These are phyloP conservation scores for Kickxella alabastrina DNA, from an alignment of 192 early-diverging fungal genomes.

Conservation along the genomic window DNA sequence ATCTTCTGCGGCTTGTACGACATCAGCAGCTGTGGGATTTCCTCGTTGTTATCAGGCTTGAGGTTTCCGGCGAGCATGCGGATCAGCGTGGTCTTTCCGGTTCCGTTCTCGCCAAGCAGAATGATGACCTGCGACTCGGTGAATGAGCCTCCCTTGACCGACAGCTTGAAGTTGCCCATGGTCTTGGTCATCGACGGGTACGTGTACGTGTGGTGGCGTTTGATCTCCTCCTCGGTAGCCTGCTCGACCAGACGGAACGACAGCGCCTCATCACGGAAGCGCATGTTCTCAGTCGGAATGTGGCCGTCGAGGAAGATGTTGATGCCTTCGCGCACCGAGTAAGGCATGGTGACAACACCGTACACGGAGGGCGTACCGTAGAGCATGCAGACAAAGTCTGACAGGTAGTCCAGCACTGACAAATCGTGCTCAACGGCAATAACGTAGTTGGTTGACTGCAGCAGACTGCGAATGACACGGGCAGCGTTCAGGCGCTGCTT, in stretches of 20 bases:
- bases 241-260: conserved; percentile 91
- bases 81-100: conserved; percentile 97
- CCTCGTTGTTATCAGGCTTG: conserved; percentile 69
- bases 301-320: conserved; percentile 97
- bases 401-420: conserved; percentile 94
- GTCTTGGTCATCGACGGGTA: conserved; percentile 90
- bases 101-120: conserved; percentile 98
- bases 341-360: conserved; percentile 96
- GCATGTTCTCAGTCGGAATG: conserved; percentile 97
- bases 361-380: conserved; percentile 96
- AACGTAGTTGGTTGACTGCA: conserved; percentile 73
- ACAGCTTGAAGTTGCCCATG: conserved; percentile 78
- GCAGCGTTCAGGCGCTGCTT: conserved; percentile 99
- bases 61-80: conserved; percentile 83
- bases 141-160: conserved; percentile 76
- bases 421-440: conserved; percentile 99
- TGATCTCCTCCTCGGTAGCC: conserved; percentile 68
- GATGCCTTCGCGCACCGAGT: conserved; percentile 96
- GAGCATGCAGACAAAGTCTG: conserved; percentile 97
- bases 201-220: conserved; percentile 69
- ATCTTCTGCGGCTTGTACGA: conserved; percentile 99
- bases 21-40: conserved; percentile 81
- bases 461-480: conserved; percentile 80
- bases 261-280: conserved; percentile 94
- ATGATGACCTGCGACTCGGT: conserved; percentile 97